Base-by-base conservation (phyloP, 108 stramenopile species). In the Chaetoceros muelleri region DNA sequence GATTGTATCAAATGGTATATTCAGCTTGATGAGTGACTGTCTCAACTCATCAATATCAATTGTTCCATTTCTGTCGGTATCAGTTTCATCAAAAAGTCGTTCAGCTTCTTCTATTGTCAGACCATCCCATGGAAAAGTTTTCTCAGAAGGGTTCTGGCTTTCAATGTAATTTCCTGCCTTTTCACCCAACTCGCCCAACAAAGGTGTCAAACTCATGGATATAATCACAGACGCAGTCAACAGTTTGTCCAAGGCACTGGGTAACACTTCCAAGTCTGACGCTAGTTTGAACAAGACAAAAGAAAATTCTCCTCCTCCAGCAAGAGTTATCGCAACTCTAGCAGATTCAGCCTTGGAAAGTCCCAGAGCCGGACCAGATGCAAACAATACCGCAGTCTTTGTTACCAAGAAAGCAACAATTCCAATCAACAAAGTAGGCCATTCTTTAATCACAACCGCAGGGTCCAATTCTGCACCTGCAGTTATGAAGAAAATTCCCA, bases 401-500 rank as follows among this genome's bases (percentile, higher is more conserved):
- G 71, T 54, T 10, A 61, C 24, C 2, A 85, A 51, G 49, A 87
- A 84, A 3, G 78, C 56, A 28, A 62, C 28, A 18, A 84, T 75
- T 5, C 85, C 85, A 16, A 61, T 60, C 22, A 80, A 40, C 26
- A 87, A 56, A 25, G 85, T 87, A 23, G 82, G 85, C 79, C 74
- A 80, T 44, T 76, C 75, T n/a, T 64, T n/a, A 45, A 70, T 54
- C 17, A 81, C 75, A 28, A 70, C 57, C 8, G 54, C 13, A 40
- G 85, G 82, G 47, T 87, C 80, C 24, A 87, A 60, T 27, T 70
- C 63, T 2, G 82, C 82, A 24, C 85, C 82, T 0, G 85, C 80
- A 5, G 82, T 82, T 18, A 87, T 48, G 63, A 87, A 87, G 56
- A 87, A 87, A 31, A 87, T 65, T 29, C 85, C 85, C 2, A 87